phyloP scores from a whole-genome alignment of 345 rosid species.

The Orychophragmus violaceus region DNA sequence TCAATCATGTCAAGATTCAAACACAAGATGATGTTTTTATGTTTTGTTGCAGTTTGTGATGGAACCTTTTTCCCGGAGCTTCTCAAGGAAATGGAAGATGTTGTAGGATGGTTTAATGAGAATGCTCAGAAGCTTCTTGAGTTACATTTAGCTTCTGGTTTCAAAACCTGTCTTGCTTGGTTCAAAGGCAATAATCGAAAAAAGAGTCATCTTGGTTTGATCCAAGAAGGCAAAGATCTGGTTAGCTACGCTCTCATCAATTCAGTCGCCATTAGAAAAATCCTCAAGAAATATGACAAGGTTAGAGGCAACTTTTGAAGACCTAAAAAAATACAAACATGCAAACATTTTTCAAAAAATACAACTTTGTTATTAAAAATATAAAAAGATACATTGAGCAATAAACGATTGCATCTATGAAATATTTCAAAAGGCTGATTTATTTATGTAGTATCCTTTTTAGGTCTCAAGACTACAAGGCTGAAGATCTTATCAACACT shows the following conservation, averaged over 20 bases:
- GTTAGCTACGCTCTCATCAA: slow-evolving; percentile 84
- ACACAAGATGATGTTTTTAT: not conserved
- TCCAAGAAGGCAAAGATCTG: slow-evolving; percentile 80
- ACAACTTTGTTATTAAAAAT: too few relatives aligned
- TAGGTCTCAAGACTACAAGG: too few relatives aligned
- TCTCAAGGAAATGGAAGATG: slow-evolving; percentile 67
- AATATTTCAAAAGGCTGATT: not conserved
- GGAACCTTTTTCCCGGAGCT: slow-evolving; percentile 93
- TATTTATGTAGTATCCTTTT: too few relatives aligned
- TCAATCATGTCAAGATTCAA: not conserved
- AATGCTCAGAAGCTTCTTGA: slow-evolving; percentile 83
- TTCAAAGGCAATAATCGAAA: slow-evolving; percentile 46
- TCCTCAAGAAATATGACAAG: slow-evolving; percentile 95
- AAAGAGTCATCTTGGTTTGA: slow-evolving; percentile 47
- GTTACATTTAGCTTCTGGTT: slow-evolving; percentile 76
- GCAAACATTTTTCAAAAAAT: too few relatives aligned
- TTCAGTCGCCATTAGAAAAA: slow-evolving; percentile 77
- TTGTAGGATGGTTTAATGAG: slow-evolving; percentile 76
- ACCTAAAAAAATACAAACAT: too few relatives aligned
- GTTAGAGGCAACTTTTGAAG: too few relatives aligned
- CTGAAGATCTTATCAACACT: not conserved
- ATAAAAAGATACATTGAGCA: too few relatives aligned
- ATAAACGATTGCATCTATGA: not conserved
- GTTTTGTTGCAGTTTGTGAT: slow-evolving; percentile 60
- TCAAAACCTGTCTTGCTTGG: slow-evolving; percentile 63